Evolutionary conservation across 2,329 filamentous ascomycete species (phyloP).

Genomic region (Colletotrichum melonis): DNA sequence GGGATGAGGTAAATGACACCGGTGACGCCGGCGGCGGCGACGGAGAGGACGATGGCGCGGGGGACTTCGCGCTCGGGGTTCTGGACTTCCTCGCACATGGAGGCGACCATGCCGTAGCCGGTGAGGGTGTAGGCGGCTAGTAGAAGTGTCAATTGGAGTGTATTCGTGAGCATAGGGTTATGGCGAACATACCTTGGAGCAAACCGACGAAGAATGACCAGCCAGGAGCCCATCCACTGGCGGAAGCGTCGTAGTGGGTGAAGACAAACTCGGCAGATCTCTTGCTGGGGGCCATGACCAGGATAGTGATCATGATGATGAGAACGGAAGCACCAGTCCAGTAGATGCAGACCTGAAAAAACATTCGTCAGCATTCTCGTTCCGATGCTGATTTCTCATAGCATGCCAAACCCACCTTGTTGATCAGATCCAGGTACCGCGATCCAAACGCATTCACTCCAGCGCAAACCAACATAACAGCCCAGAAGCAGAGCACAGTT

Average conservation of each 20-base stretch:
- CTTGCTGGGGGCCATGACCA: conserved; percentile 68
- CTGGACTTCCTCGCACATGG: conserved; percentile 80
- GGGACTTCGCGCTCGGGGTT: conserved; percentile 76
- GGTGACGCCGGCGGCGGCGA: conserved; percentile 74
- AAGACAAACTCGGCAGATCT: conserved; percentile 74
- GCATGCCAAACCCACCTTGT: conserved; percentile 57
- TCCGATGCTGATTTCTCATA: too few species aligned
- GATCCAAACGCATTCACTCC: conserved; percentile 73
- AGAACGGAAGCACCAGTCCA: conserved; percentile 76
- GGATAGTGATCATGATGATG: conserved; percentile 59
- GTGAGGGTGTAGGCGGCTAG: conserved; percentile 69
- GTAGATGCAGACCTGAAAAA: conserved; percentile 69
- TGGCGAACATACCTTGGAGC: conserved; percentile 57
- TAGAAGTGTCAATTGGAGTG: not conserved
- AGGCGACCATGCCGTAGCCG: conserved; percentile 77
- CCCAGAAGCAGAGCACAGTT: conserved; percentile 79
- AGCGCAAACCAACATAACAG: conserved; percentile 74
- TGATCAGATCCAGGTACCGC: conserved; percentile 72
- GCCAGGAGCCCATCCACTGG: conserved; percentile 73
- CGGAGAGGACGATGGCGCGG: conserved; percentile 76
- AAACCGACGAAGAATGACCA: conserved; percentile 81
- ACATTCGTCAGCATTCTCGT: not conserved
- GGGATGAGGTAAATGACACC: conserved; percentile 77
- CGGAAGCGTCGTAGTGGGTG: conserved; percentile 73
- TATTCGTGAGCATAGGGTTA: not conserved